Evolutionary conservation across 2,329 filamentous ascomycete species (phyloP), one percentile per base, ranked within the genome.

Genomic region (Exserohilum turcica): DNA sequence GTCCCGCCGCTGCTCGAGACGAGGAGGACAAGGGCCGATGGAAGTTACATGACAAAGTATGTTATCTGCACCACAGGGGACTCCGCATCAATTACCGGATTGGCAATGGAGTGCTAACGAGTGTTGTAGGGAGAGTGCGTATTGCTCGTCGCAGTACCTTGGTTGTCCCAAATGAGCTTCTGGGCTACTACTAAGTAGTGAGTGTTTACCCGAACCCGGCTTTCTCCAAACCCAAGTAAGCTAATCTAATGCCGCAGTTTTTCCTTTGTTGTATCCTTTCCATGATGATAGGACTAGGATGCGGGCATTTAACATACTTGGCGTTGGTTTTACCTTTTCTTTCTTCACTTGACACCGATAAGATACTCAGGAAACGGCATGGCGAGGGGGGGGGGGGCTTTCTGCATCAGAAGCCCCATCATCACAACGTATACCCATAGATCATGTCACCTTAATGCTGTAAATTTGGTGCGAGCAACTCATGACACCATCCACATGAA

Each of bases 1-100:
- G 70, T 77, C 29, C 74, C 72, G 18, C 73, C 74, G 19, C 66
- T 75, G 27, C 48, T 76, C 16, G 73, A 76, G 59, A 74, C 68
- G 2, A 54, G 71, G 46, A 61, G 72, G 42, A 65, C 71, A 1
- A 74, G 65, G 59, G 66, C 66, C 6, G 74, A 77, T 59, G 74
- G 74, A 0, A 61, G 63, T 6, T 68, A 73, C 57, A 44, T 72
- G 57, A 76, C 71, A 21, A 71, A 69, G 74, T 76, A 57, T 59
- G 72, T 61, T 31, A 18, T 1, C 2, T n/a, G 10, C 13, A 10
- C 9, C 16, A 3, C 21, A 36, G 12, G 31, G 9, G 12, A 3
- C 10, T 43, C 7, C 10, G 12, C 18, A 10, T 29, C 13, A 21
- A 13, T 21, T 51, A 37, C 31, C 16, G 37, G 15, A 42, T 48